Percentiles rank a stretch among this genome's conserved stretches.
Conservation (phyloP, 1,284 basidiomycete genomes). For the Ceratobasidium sp. region DNA sequence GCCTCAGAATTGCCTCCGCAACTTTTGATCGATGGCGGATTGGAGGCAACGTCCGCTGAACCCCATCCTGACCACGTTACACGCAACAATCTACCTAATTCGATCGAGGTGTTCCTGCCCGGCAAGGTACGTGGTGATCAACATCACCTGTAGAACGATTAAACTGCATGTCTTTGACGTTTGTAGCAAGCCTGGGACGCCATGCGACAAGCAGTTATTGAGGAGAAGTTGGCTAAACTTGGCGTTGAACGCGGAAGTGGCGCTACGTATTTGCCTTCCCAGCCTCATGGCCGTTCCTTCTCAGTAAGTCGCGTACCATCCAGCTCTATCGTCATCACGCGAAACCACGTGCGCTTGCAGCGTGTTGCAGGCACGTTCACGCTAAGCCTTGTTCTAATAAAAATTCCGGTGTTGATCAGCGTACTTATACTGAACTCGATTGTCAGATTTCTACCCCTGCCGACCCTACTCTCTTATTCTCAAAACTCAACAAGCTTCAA, state of each 20-base stretch:
- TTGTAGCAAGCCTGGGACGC: slow-evolving; percentile 77
- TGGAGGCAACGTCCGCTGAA: slow-evolving; percentile 69
- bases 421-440: slow-evolving; percentile 19
- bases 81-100: slow-evolving; percentile 69
- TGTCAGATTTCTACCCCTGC: slow-evolving; percentile 86
- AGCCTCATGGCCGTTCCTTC: slow-evolving; percentile 79
- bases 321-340: not conserved
- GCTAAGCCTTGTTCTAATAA: slow-evolving; percentile 12
- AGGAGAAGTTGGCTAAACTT: slow-evolving; percentile 81
- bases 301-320: slow-evolving; percentile 68
- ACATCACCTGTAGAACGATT: slow-evolving; percentile 24
- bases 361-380: slow-evolving; percentile 15
- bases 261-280: slow-evolving; percentile 55
- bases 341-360: slow-evolving; percentile 1
- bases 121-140: slow-evolving; percentile 70
- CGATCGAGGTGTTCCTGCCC: slow-evolving; percentile 84
- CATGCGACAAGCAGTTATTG: slow-evolving; percentile 76
- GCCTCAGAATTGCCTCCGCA: slow-evolving; percentile 58
- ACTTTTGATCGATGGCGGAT: slow-evolving; percentile 59
- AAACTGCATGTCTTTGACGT: slow-evolving; percentile 17
- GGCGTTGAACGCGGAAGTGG: slow-evolving; percentile 75
- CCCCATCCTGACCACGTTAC: slow-evolving; percentile 71
- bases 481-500: slow-evolving; percentile 85
- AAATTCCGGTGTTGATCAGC: not conserved
- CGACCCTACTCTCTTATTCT: slow-evolving; percentile 80